Evolutionary conservation across 2,329 filamentous ascomycete genomes (phyloP), one percentile per base, ranked within the genome.

Genomic region (Ceratocystiopsis brevicomis): DNA sequence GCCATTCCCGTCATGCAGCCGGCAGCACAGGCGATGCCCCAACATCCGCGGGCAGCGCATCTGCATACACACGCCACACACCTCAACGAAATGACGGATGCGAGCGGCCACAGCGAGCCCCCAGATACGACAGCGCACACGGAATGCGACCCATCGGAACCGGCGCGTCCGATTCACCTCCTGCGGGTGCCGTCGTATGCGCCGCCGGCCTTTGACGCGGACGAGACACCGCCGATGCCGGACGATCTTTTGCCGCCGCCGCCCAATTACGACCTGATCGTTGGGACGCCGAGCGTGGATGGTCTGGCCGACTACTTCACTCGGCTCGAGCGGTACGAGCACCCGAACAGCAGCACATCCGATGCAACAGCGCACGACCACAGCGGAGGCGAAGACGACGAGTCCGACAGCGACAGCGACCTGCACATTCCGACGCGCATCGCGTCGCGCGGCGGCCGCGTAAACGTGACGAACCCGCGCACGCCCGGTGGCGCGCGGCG

Each of bases 251-350:
- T 81, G 49, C 92, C 85, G 0, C 86, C 86, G 1, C 87, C 87
- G 9, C 87, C 87, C 1, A 76, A 81, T 45, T 94, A 95, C 56
- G 82, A 88, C 46, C 67, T 70, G 4, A 81, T 92, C 35, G 74
- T 90, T 1, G 81, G 79, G 15, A 73, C 71, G 47, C 65, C 73
- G 19, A 67, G 76, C 61, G 66, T 84, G 57, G 59, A 86, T 63
- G 60, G 78, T 0, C 59, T 94, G 39, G 81, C 85, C 1, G 87
- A 94, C 54, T 95, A 95, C 58, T 95, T 95, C 56, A 67, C 78
- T 0, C 74, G 87, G 1, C 62, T 93, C 36, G 81, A 81, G 0
- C 72, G 84, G 49, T 80, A 82, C 44, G 78, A 84, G 3, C 62
- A 63, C 17, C 41, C 43, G 14, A 11, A 38, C 10, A 34, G 38